phyloP scores from a whole-genome alignment of 129 eudicot genomes.

The Smallanthus sonchifolius region DNA sequence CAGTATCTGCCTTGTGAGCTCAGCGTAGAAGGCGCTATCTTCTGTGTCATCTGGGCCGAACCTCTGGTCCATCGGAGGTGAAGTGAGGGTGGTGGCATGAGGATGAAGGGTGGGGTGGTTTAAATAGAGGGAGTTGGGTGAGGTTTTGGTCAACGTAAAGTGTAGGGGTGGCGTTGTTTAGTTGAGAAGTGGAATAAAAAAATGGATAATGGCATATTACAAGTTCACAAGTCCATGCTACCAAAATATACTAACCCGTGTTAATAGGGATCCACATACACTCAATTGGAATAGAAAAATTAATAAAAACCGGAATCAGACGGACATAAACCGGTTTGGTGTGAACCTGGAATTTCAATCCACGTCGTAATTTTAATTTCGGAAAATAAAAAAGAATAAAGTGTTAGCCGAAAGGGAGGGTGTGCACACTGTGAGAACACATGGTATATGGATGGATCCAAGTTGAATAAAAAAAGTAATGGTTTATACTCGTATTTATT shows the following conservation, averaged over 20 bases:
- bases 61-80: slow-evolving; percentile 18
- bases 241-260: slow-evolving; percentile 8
- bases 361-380: too few species aligned
- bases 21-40: slow-evolving; percentile 47
- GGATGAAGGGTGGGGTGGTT: neutral
- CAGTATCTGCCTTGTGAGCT: slow-evolving; percentile 56
- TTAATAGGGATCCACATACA: slow-evolving; percentile 17
- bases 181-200: slow-evolving; percentile 1
- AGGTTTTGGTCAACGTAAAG: slow-evolving; percentile 29
- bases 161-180: slow-evolving; percentile 7
- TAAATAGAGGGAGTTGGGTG: slow-evolving; percentile 17
- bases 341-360: too few species aligned
- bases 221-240: slow-evolving; percentile 34
- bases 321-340: too few species aligned
- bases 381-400: neutral
- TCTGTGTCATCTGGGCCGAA: slow-evolving; percentile 12
- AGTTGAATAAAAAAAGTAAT: too few species aligned
- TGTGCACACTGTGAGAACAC: slow-evolving; percentile 29
- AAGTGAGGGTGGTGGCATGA: neutral
- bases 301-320: too few species aligned
- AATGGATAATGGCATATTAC: slow-evolving; percentile 28
- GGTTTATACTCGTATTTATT: too few species aligned
- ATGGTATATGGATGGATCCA: neutral
- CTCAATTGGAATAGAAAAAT: neutral
- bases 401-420: neutral